phyloP scores from a whole-genome alignment of 2,329 filamentous ascomycete genomes.

The Didymella lethalis region DNA sequence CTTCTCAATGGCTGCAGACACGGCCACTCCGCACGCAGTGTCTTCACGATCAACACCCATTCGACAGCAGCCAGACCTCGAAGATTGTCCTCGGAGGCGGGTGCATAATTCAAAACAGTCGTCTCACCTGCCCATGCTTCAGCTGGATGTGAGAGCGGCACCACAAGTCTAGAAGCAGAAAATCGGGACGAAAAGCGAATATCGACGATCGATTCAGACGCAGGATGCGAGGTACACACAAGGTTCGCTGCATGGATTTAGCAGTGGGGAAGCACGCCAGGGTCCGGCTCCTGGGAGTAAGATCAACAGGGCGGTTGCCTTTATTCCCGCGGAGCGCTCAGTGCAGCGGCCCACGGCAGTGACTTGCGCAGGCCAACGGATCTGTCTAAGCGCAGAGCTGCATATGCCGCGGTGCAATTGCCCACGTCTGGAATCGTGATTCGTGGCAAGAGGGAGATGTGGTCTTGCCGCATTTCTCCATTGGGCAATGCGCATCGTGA shows the following conservation, averaged over 20 bases:
- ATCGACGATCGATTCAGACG: background rate
- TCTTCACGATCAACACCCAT: background rate
- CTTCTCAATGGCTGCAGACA: background rate
- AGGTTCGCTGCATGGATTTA: constrained; percentile 9
- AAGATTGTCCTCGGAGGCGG: background rate
- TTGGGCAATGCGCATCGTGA: background rate
- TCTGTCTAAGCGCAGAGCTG: constrained; percentile 12
- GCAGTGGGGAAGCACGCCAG: constrained; percentile 10
- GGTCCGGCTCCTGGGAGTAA: background rate
- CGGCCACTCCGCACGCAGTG: background rate
- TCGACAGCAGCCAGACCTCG: background rate
- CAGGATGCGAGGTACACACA: constrained; percentile 7
- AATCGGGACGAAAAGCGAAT: background rate
- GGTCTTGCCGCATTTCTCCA: background rate
- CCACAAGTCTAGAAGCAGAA: background rate
- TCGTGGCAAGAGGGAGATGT: background rate
- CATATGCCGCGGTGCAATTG: constrained; percentile 3
- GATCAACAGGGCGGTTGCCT: background rate
- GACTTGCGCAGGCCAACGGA: background rate
- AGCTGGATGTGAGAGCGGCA: background rate
- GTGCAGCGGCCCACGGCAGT: constrained; percentile 3
- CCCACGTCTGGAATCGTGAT: background rate
- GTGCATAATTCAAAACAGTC: background rate
- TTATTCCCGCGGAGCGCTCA: background rate
- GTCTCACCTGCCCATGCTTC: background rate